Base-by-base conservation (phyloP, 1,284 basidiomycete species). In the Waitea zeae region DNA sequence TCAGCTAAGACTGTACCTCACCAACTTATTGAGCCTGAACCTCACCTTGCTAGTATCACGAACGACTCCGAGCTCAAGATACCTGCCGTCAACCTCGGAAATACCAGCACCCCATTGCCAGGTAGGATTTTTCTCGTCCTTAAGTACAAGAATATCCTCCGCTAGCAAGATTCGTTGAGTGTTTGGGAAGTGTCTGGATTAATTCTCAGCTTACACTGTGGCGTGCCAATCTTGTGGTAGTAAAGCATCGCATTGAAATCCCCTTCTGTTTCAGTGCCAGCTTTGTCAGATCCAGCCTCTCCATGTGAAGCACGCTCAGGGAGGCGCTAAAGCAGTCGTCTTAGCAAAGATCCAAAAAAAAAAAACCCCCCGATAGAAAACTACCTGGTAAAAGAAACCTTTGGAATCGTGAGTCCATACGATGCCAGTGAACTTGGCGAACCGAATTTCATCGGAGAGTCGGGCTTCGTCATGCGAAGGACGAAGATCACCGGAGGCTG, bases 341-440 rank as follows among this genome's bases (percentile, higher is more conserved):
- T 36, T 11, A 30, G 13, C 19, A n/a, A n/a, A n/a, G n/a, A n/a
- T n/a, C n/a, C n/a, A n/a, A n/a, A n/a, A 31, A 24, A 17, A 19
- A n/a, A 13, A 12, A 9, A 11, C n/a, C n/a, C n/a, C n/a, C n/a
- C n/a, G n/a, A n/a, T n/a, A n/a, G 7, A 9, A n/a, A 41, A 48
- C 30, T 42, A 77, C 78, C 59, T 83, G 79, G 50, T 87, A 87
- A 55, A 84, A 82, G 52, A 87, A 84, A 1, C 82, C 81, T 42
- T 71, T 73, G 37, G 70, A 75, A 50, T 86, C 80, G 37, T 71
- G 67, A 5, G 73, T 71, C 83, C 83, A 87, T 20, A 59, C 57
- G 34, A 84, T 63, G 7, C 54, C 52, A 0, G 74, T 76, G 53
- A 83, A 86, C 49, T 87, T 87, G 44, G 81, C 77, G 47, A 69